Base-by-base conservation (phyloP, 148 eudicot species). In the Vaccinium macrocarpon region DNA sequence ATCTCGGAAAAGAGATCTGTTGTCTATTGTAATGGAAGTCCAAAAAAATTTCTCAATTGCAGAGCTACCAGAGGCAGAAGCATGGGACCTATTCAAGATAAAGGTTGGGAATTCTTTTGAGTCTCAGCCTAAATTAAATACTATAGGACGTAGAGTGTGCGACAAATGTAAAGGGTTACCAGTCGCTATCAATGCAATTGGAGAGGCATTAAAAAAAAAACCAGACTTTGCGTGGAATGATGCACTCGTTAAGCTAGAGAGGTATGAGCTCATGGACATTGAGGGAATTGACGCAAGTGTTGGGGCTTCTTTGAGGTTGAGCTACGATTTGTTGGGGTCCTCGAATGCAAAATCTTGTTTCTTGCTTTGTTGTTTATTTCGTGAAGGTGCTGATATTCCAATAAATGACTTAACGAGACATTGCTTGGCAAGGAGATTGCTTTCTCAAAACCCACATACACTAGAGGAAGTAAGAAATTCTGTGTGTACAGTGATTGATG, bases 121-220 rank as follows among this genome's bases (percentile, higher is more conserved):
- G 53, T 42, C 46, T 42, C 46, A 3, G 46, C 53, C 53, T 7
- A 8, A 51, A 51, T 6, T 51, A 51, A 8, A 42, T 29, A 19
- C 9, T 8, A 0, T 80, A 5, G 75, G 25, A 0, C 12, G 10
- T 9, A 1, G 49, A 18, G 84, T 85, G 23, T 82, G 80, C 48
- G 12, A 57, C 0, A 61, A 85, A 56, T 85, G 87, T 56, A 50
- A 15, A 71, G 80, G 87, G 50, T 56, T 85, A 32, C 87, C 87
- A 0, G 8, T 85, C 1, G 72, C 77, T 1, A 82, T 85, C 4
- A 5, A 8, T 50, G 70, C 87, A n/a, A 23, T 80, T 32, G 80
- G 83, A 10, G 64, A 21, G 6, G 74, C 83, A 42, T 42, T 84
- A 1, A 56, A 56, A 84, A 13, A 5, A 18, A 50, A 68, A 75